A percentile compares a stretch with the other conserved stretches of the same genome.
Conservation (phyloP, 2,329 filamentous ascomycete genomes). For the Colletotrichum sp. region DNA sequence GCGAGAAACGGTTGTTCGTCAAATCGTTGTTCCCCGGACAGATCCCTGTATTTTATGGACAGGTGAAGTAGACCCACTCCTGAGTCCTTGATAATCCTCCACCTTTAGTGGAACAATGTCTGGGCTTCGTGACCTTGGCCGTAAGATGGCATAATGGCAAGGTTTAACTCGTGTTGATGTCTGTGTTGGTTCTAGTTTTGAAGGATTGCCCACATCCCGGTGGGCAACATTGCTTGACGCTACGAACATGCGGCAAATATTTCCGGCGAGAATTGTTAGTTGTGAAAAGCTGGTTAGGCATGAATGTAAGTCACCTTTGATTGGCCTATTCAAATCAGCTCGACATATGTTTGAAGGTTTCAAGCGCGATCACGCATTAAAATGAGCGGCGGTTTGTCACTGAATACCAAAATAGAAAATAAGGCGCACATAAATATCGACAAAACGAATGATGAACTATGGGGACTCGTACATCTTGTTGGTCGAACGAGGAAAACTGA, state of each 20-base stretch:
- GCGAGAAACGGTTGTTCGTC: neutral
- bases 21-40: neutral
- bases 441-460: neutral
- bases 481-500: neutral
- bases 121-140: neutral
- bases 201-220: neutral
- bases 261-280: neutral
- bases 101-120: neutral
- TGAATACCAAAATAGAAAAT: too few relatives aligned
- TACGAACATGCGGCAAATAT: neutral
- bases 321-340: neutral
- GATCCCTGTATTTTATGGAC: neutral
- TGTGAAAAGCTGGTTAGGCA: neutral
- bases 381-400: too few relatives aligned
- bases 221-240: neutral
- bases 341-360: neutral
- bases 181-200: neutral
- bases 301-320: neutral
- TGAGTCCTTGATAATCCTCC: neutral
- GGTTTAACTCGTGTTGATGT: neutral
- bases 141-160: neutral
- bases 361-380: neutral
- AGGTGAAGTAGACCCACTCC: neutral
- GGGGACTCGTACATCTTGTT: neutral
- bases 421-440: neutral